Evolutionary conservation across 2,329 filamentous ascomycete species (phyloP).

Genomic region (Colletotrichum costaricense): DNA sequence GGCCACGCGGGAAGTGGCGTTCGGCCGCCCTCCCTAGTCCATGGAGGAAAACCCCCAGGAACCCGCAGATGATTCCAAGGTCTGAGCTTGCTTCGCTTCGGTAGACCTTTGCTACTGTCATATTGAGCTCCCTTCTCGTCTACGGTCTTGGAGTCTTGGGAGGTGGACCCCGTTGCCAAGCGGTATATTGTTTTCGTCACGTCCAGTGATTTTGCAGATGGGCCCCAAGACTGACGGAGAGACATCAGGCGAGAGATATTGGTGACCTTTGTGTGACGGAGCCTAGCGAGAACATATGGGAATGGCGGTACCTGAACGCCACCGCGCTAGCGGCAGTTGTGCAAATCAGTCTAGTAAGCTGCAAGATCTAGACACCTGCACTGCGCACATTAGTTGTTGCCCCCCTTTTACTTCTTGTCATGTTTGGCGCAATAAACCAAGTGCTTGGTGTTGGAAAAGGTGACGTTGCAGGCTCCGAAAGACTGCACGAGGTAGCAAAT

Average conservation of each 20-base stretch:
- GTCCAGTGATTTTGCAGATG: slow-evolving; percentile 6
- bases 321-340: slow-evolving; percentile 32
- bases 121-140: background rate
- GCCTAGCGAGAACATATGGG: background rate
- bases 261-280: slow-evolving; percentile 12
- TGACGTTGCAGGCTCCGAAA: background rate
- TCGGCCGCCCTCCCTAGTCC: background rate
- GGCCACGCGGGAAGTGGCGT: slow-evolving; percentile 27
- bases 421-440: background rate
- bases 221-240: background rate
- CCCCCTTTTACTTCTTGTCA: background rate
- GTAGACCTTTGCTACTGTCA: background rate
- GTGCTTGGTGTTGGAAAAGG: background rate
- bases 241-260: slow-evolving; percentile 12
- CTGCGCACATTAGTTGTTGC: background rate
- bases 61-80: background rate
- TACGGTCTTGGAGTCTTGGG: background rate
- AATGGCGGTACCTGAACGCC: slow-evolving; percentile 22
- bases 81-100: background rate
- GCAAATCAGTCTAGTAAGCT: background rate
- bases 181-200: background rate
- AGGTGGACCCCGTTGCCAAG: slow-evolving; percentile 8
- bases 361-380: slow-evolving; percentile 9
- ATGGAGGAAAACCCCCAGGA: background rate
- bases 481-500: background rate